Conservation (phyloP, 2,329 filamentous ascomycete genomes). For the Talaromyces marneffei region DNA sequence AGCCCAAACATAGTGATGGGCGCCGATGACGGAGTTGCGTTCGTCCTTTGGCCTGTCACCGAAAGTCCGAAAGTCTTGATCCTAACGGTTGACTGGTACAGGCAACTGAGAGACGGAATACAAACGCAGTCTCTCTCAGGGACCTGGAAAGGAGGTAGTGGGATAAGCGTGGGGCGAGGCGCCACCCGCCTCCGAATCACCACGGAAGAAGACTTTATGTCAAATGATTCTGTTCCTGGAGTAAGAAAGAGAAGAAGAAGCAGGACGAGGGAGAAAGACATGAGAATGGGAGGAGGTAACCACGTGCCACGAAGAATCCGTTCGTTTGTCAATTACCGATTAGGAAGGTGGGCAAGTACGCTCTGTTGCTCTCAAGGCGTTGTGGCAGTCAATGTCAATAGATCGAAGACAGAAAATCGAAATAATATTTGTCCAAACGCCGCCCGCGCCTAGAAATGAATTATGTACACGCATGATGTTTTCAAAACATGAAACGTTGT, state of each 20-base stretch:
- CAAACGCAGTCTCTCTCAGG: background rate
- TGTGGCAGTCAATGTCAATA: background rate
- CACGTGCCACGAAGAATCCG: background rate
- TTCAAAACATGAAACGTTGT: background rate
- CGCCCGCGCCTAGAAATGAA: background rate
- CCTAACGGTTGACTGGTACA: background rate
- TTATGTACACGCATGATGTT: background rate
- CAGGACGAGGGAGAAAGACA: no score
- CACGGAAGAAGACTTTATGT: no score
- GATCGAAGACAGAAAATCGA: background rate
- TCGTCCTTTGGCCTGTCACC: no score
- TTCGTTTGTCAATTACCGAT: background rate
- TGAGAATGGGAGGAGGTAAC: background rate
- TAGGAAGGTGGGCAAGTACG: background rate
- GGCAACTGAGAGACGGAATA: background rate
- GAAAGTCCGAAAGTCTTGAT: background rate
- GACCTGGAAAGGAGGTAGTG: background rate
- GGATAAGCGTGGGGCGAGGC: background rate
- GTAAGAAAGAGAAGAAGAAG: background rate
- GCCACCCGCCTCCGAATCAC: background rate
- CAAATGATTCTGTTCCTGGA: background rate
- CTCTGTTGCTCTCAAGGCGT: background rate
- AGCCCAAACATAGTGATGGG: no score
- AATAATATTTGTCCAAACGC: background rate
- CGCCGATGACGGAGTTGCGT: no score